These are phyloP conservation scores for Viridothelium virens DNA, from an alignment of 495 filamentous ascomycete genomes.

Conservation along the genomic window DNA sequence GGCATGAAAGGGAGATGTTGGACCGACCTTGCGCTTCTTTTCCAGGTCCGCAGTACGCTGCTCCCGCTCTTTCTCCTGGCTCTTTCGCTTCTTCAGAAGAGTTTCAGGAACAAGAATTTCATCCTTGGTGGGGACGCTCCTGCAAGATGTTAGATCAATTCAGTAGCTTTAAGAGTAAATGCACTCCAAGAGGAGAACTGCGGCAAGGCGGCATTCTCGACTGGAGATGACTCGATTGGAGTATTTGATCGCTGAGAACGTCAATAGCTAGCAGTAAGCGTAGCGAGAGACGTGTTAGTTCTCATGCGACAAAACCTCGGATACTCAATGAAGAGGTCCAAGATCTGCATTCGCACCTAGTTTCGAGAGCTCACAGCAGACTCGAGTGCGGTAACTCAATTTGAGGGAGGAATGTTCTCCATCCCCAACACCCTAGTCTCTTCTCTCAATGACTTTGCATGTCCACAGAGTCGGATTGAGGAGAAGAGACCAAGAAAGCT, in stretches of 20 bases:
- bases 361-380: background rate
- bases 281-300: slow-evolving; percentile 27
- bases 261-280: slow-evolving; percentile 12
- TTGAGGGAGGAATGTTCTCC: slow-evolving; percentile 78
- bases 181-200: slow-evolving; percentile 76
- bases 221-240: slow-evolving; percentile 64
- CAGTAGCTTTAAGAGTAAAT: slow-evolving; percentile 43
- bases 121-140: slow-evolving; percentile 78
- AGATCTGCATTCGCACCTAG: slow-evolving; percentile 37
- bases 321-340: slow-evolving; percentile 44
- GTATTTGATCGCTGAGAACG: slow-evolving; percentile 68
- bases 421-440: slow-evolving; percentile 68
- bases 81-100: slow-evolving; percentile 99
- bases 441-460: slow-evolving; percentile 18
- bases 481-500: slow-evolving; percentile 53
- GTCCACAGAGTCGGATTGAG: background rate
- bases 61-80: slow-evolving; percentile 94
- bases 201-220: slow-evolving; percentile 70
- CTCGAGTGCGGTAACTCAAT: slow-evolving; percentile 59
- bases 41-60: slow-evolving; percentile 68
- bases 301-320: slow-evolving; percentile 81
- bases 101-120: slow-evolving; percentile 95
- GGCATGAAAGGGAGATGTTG: slow-evolving; percentile 19
- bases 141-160: slow-evolving; percentile 65
- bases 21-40: slow-evolving; percentile 83